These are phyloP conservation scores for Cyclotella sp. DNA, from an alignment of 108 stramenopile species.

Conservation along the genomic window DNA sequence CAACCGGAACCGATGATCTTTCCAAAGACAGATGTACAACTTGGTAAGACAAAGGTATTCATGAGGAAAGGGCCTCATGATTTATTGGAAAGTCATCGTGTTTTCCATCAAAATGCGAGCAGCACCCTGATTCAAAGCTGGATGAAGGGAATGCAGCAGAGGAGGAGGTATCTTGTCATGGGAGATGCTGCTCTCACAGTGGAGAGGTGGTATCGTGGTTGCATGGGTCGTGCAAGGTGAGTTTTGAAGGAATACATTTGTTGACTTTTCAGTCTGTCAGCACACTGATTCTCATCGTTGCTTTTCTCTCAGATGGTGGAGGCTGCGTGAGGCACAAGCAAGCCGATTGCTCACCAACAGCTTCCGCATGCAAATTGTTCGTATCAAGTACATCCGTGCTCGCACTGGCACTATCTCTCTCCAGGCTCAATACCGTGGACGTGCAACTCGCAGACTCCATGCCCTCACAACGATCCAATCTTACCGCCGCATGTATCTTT, in stretches of 20 bases:
- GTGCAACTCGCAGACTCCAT: constrained; percentile 52
- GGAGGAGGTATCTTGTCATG: constrained; percentile 64
- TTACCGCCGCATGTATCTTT: constrained; percentile 58
- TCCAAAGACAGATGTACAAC: constrained; percentile 85
- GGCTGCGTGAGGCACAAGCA: constrained; percentile 79
- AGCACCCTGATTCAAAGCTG: constrained; percentile 86
- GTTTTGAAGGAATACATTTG: constrained; percentile 19
- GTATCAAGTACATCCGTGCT: constrained; percentile 59
- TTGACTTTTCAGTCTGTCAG: background rate
- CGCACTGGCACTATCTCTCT: constrained; percentile 65
- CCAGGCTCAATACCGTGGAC: constrained; percentile 82
- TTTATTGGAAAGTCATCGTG: constrained; percentile 85
- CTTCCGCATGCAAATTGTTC: constrained; percentile 76
- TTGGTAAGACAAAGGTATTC: constrained; percentile 93
- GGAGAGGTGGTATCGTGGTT: constrained; percentile 86
- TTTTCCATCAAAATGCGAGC: constrained; percentile 77
- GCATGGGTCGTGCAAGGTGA: constrained; percentile 77
- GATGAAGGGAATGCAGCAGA: constrained; percentile 76
- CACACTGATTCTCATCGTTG: constrained; percentile 6
- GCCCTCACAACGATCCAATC: constrained; percentile 77
- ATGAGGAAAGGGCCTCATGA: constrained; percentile 95
- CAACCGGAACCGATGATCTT: constrained; percentile 84
- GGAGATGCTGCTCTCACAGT: constrained; percentile 69
- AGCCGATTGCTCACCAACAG: constrained; percentile 83
- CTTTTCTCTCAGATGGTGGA: constrained; percentile 65